Evolutionary conservation across 2,329 filamentous ascomycete genomes (phyloP), one percentile per base, ranked within the genome.

Genomic region (Arthrocladium fulminans): DNA sequence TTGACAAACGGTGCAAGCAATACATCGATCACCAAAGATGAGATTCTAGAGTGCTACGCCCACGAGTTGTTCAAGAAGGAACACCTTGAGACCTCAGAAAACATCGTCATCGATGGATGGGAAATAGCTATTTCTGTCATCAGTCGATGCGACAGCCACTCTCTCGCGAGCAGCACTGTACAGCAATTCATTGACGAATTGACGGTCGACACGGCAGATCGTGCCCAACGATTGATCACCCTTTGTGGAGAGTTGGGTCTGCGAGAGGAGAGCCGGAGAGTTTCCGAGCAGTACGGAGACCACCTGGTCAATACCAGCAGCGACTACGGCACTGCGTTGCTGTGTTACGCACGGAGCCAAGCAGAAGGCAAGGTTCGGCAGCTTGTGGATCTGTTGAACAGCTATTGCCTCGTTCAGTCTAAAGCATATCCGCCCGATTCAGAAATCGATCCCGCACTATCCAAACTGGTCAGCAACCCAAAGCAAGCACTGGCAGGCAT

Each of bases 281-380:
- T 88, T 39, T 87, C 88, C 52, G 84, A 94, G 86, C 81, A 84
- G 55, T 96, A 88, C 62, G 90, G 88, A 49, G 83, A 95, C 55
- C 75, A 82, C 41, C 74, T 95, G 32, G 79, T 82, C 9, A 75
- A 81, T 51, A 77, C 80, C 35, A 84, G 84, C 0, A 79, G 86
- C 58, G 79, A 84, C 47, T 96, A 90, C 57, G 90, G 90, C 47
- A 81, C 90, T 55, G 86, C 88, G 1, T 75, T 97, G 17, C 83
- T 92, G 69, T 96, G 94, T 71, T 97, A 92, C 63, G 85, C 90
- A 20, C 79, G 94, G 10, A 86, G 88, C 2, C 88, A 94, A 61
- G 80, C 83, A 22, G 71, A 80, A 1, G 73, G 77, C 54, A 94
- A 90, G 65, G 83, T 96, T 45, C 86, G 86, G 59, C 82, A 88